phyloP scores from a whole-genome alignment of 306 rosid species.

The Cicer arietinum region DNA sequence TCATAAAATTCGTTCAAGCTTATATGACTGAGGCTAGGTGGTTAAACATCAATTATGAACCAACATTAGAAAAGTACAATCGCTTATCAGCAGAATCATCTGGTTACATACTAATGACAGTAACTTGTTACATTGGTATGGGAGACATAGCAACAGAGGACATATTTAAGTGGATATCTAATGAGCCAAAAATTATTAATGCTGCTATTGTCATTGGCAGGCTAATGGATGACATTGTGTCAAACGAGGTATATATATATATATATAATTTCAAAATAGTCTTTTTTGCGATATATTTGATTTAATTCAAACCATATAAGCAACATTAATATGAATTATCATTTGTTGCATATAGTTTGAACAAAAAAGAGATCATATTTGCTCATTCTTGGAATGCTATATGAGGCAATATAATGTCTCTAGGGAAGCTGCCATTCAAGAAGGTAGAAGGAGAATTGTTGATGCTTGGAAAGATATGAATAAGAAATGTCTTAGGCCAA shows the following conservation, averaged over 20 bases:
- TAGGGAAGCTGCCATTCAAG: slow-evolving; percentile 38
- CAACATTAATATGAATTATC: background rate
- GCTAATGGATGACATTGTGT: slow-evolving; percentile 45
- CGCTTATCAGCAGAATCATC: too few relatives aligned
- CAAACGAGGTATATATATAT: slow-evolving; percentile 49
- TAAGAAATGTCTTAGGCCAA: slow-evolving; percentile 29
- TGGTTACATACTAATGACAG: too few relatives aligned
- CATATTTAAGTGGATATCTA: background rate
- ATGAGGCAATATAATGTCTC: slow-evolving; percentile 38
- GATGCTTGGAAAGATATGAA: slow-evolving; percentile 57
- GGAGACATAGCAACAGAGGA: slow-evolving; percentile 43
- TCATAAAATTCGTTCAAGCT: too few relatives aligned
- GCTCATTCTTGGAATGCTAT: slow-evolving; percentile 45
- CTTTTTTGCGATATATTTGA: background rate
- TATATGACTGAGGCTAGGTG: too few relatives aligned
- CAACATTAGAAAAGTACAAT: too few relatives aligned
- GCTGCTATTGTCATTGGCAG: background rate
- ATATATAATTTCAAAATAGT: background rate
- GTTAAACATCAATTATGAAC: too few relatives aligned
- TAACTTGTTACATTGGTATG: slow-evolving; percentile 23
- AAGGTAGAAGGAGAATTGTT: background rate
- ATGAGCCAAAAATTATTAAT: background rate
- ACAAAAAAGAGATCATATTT: slow-evolving; percentile 42
- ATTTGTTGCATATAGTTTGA: slow-evolving; percentile 34
- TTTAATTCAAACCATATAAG: background rate